Evolutionary conservation across 2,329 filamentous ascomycete species (phyloP).

Genomic region (Lachnellula willkommii): DNA sequence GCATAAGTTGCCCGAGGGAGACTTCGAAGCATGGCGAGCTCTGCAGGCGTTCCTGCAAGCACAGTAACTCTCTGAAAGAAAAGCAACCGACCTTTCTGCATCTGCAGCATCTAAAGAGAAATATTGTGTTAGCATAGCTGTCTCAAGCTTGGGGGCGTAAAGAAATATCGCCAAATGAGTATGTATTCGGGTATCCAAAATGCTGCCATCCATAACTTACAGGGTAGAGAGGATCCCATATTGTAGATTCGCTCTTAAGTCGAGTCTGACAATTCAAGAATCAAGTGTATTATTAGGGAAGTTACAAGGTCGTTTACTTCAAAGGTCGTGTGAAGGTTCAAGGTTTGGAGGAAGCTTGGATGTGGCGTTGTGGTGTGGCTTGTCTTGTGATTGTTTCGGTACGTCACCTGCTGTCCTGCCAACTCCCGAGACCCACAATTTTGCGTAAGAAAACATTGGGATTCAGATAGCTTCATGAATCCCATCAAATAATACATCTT

Average conservation of each 20-base stretch:
- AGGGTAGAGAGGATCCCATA: constrained; percentile 32
- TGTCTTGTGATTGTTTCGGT: constrained; percentile 5
- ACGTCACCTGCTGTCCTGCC: constrained; percentile 13
- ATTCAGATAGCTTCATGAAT: background rate
- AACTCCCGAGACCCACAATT: background rate
- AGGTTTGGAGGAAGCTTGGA: background rate
- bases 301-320: constrained; percentile 11
- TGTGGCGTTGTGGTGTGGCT: constrained; percentile 13
- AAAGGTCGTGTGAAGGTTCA: constrained; percentile 2
- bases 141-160: constrained; percentile 23
- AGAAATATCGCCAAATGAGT: constrained; percentile 22
- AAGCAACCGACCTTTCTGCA: constrained; percentile 73
- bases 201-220: constrained; percentile 29
- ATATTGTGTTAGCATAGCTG: constrained; percentile 26
- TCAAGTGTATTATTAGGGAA: constrained; percentile 8
- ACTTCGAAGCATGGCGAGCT: background rate
- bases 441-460: background rate
- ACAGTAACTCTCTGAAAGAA: background rate
- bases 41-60: background rate
- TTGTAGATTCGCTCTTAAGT: constrained; percentile 12
- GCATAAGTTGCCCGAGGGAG: constrained; percentile 1
- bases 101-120: constrained; percentile 78
- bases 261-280: background rate
- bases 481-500: background rate
- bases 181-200: constrained; percentile 25